Base-by-base conservation (phyloP, 2,329 filamentous ascomycete species). In the Tolypocladium ovalisporum region DNA sequence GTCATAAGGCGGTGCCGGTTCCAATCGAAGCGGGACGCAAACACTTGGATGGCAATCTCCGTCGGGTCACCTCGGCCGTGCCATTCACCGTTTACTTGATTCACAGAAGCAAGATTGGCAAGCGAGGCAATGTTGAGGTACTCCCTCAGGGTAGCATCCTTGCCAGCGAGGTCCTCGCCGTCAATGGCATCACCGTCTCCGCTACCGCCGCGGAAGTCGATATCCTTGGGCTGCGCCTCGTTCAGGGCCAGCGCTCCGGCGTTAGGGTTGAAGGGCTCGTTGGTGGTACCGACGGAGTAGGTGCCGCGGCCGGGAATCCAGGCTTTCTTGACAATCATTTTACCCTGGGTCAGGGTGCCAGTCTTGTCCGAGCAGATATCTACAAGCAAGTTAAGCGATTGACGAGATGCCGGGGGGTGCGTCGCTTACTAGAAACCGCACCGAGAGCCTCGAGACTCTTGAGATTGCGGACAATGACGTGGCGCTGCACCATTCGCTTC, bases 41-140 rank as follows among this genome's bases (percentile, higher is more conserved):
- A 88, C 0, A 90, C 87, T 63, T 89, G 86, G 52, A 90, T 87
- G 1, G 87, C 86, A 59, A 90, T 87, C 63, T 90, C 87, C 0
- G 70, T 72, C 0, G 84, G 84, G 62, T 87, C 85, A 47, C 85
- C 86, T 53, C 83, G 80, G 34, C 81, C 83, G 57, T 81, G 76
- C 85, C 85, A 88, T 56, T 77, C 71, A 17, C 67, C 70, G 15
- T 82, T 73, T 15, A 73, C 74, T 60, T 82, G 74, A 60, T 84
- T 79, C 4, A 88, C 79, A 37, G 79, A 79, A 2, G 85, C 84
- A 27, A 88, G 72, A 63, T 88, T 88, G 44, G 84, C 85, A 53
- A 88, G 76, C 0, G 84, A 81, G 7, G 84, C 82, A 32, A 86
- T 78, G 56, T 84, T 80, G 44, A 88, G 76, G 62, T 82, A 86